These are phyloP conservation scores for Trifolium fragiferum DNA, from an alignment of 306 rosid species.

Conservation along the genomic window DNA sequence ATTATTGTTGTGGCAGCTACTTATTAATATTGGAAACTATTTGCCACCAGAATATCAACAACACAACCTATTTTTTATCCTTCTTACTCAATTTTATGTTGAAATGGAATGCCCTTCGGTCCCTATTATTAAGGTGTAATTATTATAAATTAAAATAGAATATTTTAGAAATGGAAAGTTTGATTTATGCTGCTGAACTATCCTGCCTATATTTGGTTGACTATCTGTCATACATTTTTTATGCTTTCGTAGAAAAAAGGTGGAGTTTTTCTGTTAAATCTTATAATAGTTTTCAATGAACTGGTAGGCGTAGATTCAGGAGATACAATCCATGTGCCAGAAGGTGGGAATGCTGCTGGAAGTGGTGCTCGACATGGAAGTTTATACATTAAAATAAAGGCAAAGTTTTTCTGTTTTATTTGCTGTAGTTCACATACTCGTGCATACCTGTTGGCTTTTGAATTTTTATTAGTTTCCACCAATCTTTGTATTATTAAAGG, in stretches of 20 bases:
- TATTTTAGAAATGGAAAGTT: constrained; percentile 30
- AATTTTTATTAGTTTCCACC: constrained; percentile 13
- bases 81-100: constrained; percentile 21
- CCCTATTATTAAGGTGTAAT: constrained; percentile 24
- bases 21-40: constrained; percentile 34
- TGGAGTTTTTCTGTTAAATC: not conserved
- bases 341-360: constrained; percentile 83
- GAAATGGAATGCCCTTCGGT: constrained; percentile 23
- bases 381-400: constrained; percentile 85
- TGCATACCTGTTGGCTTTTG: constrained; percentile 33
- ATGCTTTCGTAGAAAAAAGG: constrained; percentile 9
- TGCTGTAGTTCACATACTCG: constrained; percentile 20
- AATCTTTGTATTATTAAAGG: constrained; percentile 14
- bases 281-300: constrained; percentile 35
- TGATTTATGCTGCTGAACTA: constrained; percentile 28
- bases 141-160: constrained; percentile 25
- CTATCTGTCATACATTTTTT: constrained; percentile 8
- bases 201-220: constrained; percentile 28
- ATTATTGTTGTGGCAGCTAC: constrained; percentile 29
- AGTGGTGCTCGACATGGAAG: constrained; percentile 76
- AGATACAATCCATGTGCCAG: constrained; percentile 93
- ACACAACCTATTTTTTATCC: constrained; percentile 10
- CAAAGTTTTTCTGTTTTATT: constrained; percentile 16
- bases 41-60: constrained; percentile 9
- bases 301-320: constrained; percentile 87